These are phyloP conservation scores for Clathrospora elynae DNA, from an alignment of 2,329 filamentous ascomycete genomes.

Conservation along the genomic window DNA sequence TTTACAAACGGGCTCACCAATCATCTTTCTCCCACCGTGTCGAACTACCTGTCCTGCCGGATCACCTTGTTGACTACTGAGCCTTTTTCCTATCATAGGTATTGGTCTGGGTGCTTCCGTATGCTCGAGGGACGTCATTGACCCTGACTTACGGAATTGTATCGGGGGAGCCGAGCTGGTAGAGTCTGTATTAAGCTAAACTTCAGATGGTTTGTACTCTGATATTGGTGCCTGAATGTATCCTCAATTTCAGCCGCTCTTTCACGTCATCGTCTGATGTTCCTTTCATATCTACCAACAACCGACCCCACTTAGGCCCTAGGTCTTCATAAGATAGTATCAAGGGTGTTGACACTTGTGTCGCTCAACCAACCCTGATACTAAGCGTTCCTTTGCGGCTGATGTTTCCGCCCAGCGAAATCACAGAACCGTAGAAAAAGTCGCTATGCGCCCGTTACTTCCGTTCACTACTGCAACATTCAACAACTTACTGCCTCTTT, in stretches of 20 bases:
- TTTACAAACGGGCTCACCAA: conserved; percentile 16
- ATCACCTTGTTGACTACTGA: not conserved
- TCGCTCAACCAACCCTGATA: conserved; percentile 25
- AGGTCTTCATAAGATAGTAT: conserved; percentile 24
- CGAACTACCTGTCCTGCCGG: not conserved
- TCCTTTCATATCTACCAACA: not conserved
- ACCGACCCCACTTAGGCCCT: conserved; percentile 21
- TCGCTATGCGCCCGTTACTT: conserved; percentile 14
- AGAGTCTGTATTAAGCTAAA: not conserved
- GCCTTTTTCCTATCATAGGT: not conserved
- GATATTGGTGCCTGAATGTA: not conserved
- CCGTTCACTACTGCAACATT: conserved; percentile 11
- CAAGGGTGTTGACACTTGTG: conserved; percentile 24
- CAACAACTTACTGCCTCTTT: not conserved
- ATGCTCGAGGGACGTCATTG: not conserved
- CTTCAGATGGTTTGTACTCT: not conserved
- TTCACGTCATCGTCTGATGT: not conserved
- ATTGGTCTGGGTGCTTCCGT: not conserved
- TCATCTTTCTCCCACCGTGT: conserved; percentile 10
- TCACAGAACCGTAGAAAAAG: conserved; percentile 30
- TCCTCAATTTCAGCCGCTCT: not conserved
- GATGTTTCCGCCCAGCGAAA: conserved; percentile 14
- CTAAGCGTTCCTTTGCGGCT: conserved; percentile 19
- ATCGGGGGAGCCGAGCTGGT: conserved; percentile 2
- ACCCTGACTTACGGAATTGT: not conserved